Percentiles rank a stretch among this genome's conserved stretches.
Evolutionary conservation across 2,329 filamentous ascomycete species (phyloP).

Genomic region (Fonsecaea monophora): DNA sequence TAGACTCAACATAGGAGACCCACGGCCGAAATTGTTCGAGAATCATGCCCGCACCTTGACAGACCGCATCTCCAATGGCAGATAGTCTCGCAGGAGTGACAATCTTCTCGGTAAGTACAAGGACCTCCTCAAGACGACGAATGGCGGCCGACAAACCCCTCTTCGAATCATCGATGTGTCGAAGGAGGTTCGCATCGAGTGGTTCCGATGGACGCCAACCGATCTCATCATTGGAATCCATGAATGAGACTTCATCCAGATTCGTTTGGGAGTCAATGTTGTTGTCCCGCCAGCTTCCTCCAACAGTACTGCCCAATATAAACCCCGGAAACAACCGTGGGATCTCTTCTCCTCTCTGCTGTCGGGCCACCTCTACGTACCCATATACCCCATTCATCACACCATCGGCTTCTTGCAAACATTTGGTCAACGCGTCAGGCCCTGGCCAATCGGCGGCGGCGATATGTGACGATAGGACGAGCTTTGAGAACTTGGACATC

Average conservation of each 20-base stretch:
- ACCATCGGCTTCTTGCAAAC: constrained; percentile 94
- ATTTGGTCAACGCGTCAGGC: constrained; percentile 92
- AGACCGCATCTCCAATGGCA: constrained; percentile 80
- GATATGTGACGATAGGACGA: constrained; percentile 97
- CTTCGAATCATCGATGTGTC: constrained; percentile 84
- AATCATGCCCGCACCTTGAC: constrained; percentile 76
- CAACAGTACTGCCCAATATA: constrained; percentile 79
- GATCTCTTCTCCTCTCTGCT: constrained; percentile 91
- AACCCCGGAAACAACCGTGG: constrained; percentile 93
- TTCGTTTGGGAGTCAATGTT: constrained; percentile 69
- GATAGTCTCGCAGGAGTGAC: constrained; percentile 80
- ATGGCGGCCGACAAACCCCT: constrained; percentile 84
- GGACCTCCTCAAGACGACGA: constrained; percentile 82
- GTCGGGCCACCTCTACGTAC: constrained; percentile 92
- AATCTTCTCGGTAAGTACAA: constrained; percentile 79
- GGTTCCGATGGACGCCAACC: constrained; percentile 73
- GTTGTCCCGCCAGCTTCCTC: constrained; percentile 84
- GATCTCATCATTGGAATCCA: constrained; percentile 86
- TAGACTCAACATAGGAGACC: constrained; percentile 87
- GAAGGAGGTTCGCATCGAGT: constrained; percentile 78
- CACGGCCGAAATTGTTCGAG: constrained; percentile 89
- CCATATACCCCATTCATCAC: constrained; percentile 92
- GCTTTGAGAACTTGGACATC: constrained; percentile 99
- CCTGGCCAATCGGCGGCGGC: constrained; percentile 95
- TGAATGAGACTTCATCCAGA: constrained; percentile 70